A percentile compares a stretch with the other conserved stretches of the same genome.
phyloP scores from a whole-genome alignment of 2,329 filamentous ascomycete species.

The Aspergillus chevalieri region DNA sequence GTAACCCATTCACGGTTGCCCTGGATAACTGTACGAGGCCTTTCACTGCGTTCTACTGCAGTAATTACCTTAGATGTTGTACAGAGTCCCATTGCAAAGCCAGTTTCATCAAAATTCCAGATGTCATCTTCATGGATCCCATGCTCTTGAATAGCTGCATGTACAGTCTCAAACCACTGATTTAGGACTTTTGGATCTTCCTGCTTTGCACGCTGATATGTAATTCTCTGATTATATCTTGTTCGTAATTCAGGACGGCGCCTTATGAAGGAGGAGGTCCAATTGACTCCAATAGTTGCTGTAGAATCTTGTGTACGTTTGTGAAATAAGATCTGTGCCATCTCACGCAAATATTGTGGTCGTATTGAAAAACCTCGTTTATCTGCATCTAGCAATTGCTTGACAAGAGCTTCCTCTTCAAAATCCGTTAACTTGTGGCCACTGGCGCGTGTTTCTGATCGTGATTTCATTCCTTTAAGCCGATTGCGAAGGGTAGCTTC shows the following conservation, averaged over 20 bases:
- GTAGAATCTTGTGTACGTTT: neutral
- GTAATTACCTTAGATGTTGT: neutral
- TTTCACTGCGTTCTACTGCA: neutral
- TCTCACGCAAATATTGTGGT: too few relatives aligned
- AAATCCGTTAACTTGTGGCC: too few relatives aligned
- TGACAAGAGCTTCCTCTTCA: too few relatives aligned
- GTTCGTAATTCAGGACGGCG: neutral
- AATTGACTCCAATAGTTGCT: neutral
- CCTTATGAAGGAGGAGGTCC: neutral
- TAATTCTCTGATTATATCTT: neutral
- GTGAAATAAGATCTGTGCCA: too few relatives aligned
- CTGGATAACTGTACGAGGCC: neutral
- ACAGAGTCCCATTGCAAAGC: neutral
- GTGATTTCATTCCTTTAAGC: too few relatives aligned
- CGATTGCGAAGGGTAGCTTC: too few relatives aligned
- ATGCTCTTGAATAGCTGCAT: neutral
- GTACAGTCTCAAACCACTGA: neutral
- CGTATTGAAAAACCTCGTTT: too few relatives aligned
- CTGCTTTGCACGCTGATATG: neutral
- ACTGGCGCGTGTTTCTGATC: too few relatives aligned
- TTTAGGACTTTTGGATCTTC: neutral
- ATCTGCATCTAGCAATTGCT: too few relatives aligned
- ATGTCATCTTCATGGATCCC: neutral
- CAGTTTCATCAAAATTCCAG: neutral
- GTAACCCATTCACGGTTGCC: too few relatives aligned